Evolutionary conservation across 1,139 yeast genomes (phyloP).

Genomic region (Kazachstania sp.): DNA sequence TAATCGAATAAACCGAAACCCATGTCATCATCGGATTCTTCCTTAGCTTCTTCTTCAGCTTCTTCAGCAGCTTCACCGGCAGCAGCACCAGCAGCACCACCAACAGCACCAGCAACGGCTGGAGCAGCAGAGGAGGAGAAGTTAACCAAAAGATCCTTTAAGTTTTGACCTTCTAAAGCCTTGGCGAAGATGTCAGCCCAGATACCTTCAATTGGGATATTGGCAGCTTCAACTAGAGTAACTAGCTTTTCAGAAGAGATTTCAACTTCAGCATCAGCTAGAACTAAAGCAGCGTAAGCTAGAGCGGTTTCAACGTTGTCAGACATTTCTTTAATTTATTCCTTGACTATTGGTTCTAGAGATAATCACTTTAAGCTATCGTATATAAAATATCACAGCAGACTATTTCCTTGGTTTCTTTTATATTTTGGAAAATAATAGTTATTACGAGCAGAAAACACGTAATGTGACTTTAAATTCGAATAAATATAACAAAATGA

Average conservation of each 20-base stretch:
- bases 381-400: conserved; percentile 35
- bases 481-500: not conserved
- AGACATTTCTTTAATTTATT: conserved; percentile 48
- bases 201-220: conserved; percentile 58
- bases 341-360: conserved; percentile 41
- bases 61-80: conserved; percentile 51
- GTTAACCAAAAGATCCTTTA: conserved; percentile 69
- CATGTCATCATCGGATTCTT: conserved; percentile 66
- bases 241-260: conserved; percentile 69
- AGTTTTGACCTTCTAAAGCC: conserved; percentile 72
- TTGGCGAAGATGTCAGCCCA: conserved; percentile 79
- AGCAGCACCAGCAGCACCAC: conserved; percentile 42
- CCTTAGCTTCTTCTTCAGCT: conserved; percentile 54
- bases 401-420: conserved; percentile 49
- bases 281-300: conserved; percentile 82
- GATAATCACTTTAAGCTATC: conserved; percentile 49
- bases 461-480: not conserved
- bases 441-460: not conserved
- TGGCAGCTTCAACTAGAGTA: conserved; percentile 61
- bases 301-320: conserved; percentile 58
- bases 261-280: conserved; percentile 77
- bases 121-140: conserved; percentile 67
- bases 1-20: too few relatives aligned
- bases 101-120: conserved; percentile 47
- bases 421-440: not conserved